Evolutionary conservation across 1,284 basidiomycete species (phyloP).

Genomic region (Puccinia polysora): DNA sequence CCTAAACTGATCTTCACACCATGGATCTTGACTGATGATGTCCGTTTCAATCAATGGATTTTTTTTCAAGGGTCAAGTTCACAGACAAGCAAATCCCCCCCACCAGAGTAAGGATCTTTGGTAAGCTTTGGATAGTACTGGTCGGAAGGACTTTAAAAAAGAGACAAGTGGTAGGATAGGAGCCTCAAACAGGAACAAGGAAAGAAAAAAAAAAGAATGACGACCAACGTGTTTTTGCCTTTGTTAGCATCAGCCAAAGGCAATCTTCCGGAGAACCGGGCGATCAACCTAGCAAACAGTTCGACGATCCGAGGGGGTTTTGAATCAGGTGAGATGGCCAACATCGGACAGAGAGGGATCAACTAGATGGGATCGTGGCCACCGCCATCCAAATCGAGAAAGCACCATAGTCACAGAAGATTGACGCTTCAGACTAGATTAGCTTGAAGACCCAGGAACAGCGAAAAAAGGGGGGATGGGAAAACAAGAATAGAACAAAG

Average conservation of each 20-base stretch:
- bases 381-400: neutral
- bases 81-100: no score
- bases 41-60: no score
- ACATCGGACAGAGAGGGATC: slow-evolving; percentile 40
- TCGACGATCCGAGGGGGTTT: slow-evolving; percentile 20
- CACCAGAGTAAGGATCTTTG: no score
- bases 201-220: neutral
- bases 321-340: slow-evolving; percentile 34
- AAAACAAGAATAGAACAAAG: no score
- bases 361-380: slow-evolving; percentile 9
- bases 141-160: no score
- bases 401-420: no score
- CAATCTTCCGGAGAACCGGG: slow-evolving; percentile 24
- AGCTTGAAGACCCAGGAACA: neutral
- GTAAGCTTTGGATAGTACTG: no score
- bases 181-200: neutral
- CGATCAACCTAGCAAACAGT: slow-evolving; percentile 1
- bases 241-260: slow-evolving; percentile 29
- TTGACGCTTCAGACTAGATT: no score
- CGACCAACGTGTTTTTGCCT: slow-evolving; percentile 33
- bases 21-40: slow-evolving; percentile 23
- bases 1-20: slow-evolving; percentile 17
- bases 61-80: no score
- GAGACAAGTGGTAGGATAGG: neutral
- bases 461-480: slow-evolving; percentile 6